These are phyloP conservation scores for Acidiella bohemica DNA, from an alignment of 495 filamentous ascomycete genomes.

Conservation along the genomic window DNA sequence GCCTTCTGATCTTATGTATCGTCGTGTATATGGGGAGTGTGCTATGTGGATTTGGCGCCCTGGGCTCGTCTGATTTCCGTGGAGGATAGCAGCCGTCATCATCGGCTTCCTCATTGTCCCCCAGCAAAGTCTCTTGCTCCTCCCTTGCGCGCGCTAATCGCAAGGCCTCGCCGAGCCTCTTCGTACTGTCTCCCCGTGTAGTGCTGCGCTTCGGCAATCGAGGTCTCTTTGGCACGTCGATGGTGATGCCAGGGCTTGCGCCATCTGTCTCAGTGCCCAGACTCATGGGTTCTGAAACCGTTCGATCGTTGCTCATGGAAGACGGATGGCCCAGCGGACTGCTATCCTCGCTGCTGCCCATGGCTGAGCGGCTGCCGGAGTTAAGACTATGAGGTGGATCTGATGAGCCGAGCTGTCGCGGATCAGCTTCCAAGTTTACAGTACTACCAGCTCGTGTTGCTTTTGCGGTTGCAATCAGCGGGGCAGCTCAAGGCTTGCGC, in stretches of 20 bases:
- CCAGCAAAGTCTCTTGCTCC: constrained; percentile 29
- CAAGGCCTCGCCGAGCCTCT: constrained; percentile 27
- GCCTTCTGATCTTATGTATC: constrained; percentile 23
- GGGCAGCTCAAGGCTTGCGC: background rate
- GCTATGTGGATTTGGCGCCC: constrained; percentile 25
- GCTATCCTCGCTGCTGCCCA: too few species aligned
- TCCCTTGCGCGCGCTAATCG: constrained; percentile 23
- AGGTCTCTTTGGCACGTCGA: constrained; percentile 9
- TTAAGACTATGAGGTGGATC: too few species aligned
- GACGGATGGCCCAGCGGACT: too few species aligned
- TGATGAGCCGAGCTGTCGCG: too few species aligned
- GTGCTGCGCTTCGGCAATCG: constrained; percentile 11
- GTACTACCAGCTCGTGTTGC: too few species aligned
- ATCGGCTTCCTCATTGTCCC: constrained; percentile 25
- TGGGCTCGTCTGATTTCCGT: constrained; percentile 15
- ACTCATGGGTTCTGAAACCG: too few species aligned
- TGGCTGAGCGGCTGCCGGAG: too few species aligned
- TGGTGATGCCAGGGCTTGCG: background rate
- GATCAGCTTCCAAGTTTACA: too few species aligned
- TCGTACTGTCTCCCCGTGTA: constrained; percentile 12
- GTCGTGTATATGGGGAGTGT: constrained; percentile 25
- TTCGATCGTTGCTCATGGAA: too few species aligned
- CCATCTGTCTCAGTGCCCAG: constrained; percentile 1
- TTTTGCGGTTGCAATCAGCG: background rate
- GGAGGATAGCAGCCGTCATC: constrained; percentile 26